Conservation (phyloP, 306 rosid genomes). For the Albizia julibrissin region DNA sequence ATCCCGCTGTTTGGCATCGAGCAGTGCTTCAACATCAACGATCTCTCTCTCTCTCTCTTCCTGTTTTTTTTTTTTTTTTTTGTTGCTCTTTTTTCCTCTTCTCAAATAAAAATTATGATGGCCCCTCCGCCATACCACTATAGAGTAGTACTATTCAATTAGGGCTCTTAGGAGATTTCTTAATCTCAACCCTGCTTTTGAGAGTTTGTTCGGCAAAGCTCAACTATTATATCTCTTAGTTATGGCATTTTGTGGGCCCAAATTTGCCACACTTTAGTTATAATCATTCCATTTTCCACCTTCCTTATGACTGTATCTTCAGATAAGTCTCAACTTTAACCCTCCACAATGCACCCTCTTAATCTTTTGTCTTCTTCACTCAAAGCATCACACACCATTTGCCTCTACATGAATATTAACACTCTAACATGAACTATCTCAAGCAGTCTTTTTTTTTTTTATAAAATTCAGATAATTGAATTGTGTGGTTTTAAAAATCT, state of each 20-base stretch:
- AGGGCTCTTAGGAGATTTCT: background rate
- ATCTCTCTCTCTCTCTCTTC: background rate
- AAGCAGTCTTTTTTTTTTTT: too few species aligned
- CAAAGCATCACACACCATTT: slow-evolving; percentile 31
- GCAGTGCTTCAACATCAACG: slow-evolving; percentile 26
- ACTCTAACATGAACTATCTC: background rate
- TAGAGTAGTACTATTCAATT: too few species aligned
- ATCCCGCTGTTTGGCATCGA: slow-evolving; percentile 26
- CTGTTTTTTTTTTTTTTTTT: too few species aligned
- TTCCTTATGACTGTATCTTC: slow-evolving; percentile 25
- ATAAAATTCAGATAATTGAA: too few species aligned
- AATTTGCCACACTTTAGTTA: slow-evolving; percentile 45
- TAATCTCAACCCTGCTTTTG: slow-evolving; percentile 1
- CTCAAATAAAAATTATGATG: slow-evolving; percentile 23
- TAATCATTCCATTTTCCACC: slow-evolving; percentile 30
- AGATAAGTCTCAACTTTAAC: slow-evolving; percentile 39
- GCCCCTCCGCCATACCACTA: slow-evolving; percentile 28
- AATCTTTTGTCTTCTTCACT: slow-evolving; percentile 31
- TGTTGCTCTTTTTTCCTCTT: background rate
- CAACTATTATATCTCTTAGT: slow-evolving; percentile 26
- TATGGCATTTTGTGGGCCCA: slow-evolving; percentile 46
- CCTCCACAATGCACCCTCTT: slow-evolving; percentile 23
- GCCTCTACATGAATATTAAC: slow-evolving; percentile 20
- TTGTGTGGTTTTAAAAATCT: too few species aligned
- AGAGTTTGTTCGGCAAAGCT: slow-evolving; percentile 42